phyloP scores from a whole-genome alignment of 2,329 filamentous ascomycete species.

The Malbranchea zuffiana region DNA sequence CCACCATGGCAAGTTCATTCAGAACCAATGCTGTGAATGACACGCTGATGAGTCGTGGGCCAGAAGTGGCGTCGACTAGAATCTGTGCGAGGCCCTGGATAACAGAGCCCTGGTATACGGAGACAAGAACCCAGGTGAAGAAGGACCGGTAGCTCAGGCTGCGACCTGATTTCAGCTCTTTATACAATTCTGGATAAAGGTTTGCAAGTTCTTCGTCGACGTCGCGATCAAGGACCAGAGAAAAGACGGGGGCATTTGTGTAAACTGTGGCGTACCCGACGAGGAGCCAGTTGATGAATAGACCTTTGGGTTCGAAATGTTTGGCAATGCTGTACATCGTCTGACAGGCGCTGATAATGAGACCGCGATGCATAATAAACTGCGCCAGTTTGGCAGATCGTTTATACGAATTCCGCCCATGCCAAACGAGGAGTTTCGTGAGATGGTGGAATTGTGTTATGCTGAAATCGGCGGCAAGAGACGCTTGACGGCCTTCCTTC shows the following conservation, averaged over 20 bases:
- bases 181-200: conserved; percentile 93
- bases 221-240: conserved; percentile 84
- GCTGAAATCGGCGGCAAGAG: conserved; percentile 88
- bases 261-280: conserved; percentile 96
- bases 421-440: conserved; percentile 97
- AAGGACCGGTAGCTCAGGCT: conserved; percentile 87
- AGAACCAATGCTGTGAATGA: conserved; percentile 85
- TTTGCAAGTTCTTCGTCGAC: conserved; percentile 90
- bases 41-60: conserved; percentile 68
- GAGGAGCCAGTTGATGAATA: conserved; percentile 94
- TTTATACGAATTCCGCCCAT: conserved; percentile 95
- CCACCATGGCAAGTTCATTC: conserved; percentile 96
- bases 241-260: conserved; percentile 86
- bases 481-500: conserved; percentile 92
- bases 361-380: conserved; percentile 93
- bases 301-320: conserved; percentile 80
- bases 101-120: conserved; percentile 86
- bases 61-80: conserved; percentile 61
- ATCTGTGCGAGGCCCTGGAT: conserved; percentile 93
- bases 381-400: conserved; percentile 88
- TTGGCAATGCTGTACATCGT: conserved; percentile 94
- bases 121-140: conserved; percentile 92
- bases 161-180: conserved; percentile 82
- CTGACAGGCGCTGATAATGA: conserved; percentile 92
- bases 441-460: conserved; percentile 92